Percentiles rank a stretch among this genome's conserved stretches.
Conservation (phyloP, 768 basidiomycete species). For the Podaxis sp. region DNA sequence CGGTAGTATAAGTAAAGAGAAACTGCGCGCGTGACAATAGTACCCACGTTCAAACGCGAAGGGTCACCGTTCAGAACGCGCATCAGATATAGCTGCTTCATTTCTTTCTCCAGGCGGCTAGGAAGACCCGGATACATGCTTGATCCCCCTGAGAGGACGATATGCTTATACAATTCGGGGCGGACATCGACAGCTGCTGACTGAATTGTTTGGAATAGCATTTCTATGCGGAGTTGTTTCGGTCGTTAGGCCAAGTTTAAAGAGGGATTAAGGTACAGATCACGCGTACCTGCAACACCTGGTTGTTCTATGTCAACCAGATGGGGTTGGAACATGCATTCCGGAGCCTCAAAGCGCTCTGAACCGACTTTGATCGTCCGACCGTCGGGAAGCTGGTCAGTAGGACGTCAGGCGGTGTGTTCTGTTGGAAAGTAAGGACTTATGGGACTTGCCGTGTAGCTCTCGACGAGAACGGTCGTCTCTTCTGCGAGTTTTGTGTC, state of each 20-base stretch:
- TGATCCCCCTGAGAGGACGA: conserved; percentile 95
- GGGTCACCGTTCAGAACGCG: conserved; percentile 86
- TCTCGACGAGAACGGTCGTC: conserved; percentile 95
- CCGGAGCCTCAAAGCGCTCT: conserved; percentile 97
- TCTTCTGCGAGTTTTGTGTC: conserved; percentile 93
- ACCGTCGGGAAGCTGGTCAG: conserved; percentile 83
- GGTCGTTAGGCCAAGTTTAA: neutral
- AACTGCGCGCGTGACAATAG: neutral
- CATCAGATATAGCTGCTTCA: conserved; percentile 98
- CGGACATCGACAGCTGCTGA: conserved; percentile 87
- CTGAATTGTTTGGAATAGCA: conserved; percentile 97
- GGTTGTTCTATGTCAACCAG: conserved; percentile 97
- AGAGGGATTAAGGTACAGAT: neutral
- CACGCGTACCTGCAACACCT: conserved; percentile 79
- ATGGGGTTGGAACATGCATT: conserved; percentile 99
- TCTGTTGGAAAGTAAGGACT: neutral
- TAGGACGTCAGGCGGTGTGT: neutral
- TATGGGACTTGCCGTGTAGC: conserved; percentile 73
- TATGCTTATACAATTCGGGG: conserved; percentile 92
- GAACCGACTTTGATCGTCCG: conserved; percentile 97
- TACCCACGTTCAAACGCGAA: conserved; percentile 78
- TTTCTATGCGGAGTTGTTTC: conserved; percentile 51
- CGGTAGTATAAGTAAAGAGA: neutral
- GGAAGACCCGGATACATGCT: conserved; percentile 99
- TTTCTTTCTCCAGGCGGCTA: conserved; percentile 96